phyloP scores from a whole-genome alignment of 192 early-diverging fungal genomes.

The Coemansia sp. region DNA sequence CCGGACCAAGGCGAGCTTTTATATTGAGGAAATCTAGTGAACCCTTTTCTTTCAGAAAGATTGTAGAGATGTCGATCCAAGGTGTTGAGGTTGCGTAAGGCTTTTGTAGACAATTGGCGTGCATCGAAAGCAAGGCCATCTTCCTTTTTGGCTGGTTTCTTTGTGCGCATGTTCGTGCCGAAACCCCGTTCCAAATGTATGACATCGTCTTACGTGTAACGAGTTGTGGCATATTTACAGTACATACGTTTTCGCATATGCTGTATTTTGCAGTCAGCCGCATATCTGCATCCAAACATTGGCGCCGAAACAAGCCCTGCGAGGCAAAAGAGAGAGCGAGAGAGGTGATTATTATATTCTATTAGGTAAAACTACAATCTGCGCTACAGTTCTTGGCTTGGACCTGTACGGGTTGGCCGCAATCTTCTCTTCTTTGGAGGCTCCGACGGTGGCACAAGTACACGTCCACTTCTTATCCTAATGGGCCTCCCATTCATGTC shows the following conservation, averaged over 20 bases:
- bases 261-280: too few relatives aligned
- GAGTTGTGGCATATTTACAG: neutral
- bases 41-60: neutral
- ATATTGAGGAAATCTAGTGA: too few relatives aligned
- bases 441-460: neutral
- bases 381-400: neutral
- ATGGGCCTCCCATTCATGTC: constrained; percentile 16
- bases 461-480: constrained; percentile 15
- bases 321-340: neutral
- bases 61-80: neutral
- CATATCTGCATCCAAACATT: too few relatives aligned
- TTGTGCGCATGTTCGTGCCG: neutral
- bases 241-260: neutral
- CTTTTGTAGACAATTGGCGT: neutral
- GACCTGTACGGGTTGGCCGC: neutral
- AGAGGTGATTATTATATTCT: neutral
- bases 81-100: neutral
- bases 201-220: neutral
- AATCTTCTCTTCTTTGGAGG: constrained; percentile 8
- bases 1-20: too few relatives aligned
- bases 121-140: neutral
- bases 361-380: neutral
- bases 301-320: too few relatives aligned
- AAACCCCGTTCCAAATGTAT: neutral
- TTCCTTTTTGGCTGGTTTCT: neutral